Conservation (phyloP, 257 asterid genomes). For the Capsicum baccatum region DNA sequence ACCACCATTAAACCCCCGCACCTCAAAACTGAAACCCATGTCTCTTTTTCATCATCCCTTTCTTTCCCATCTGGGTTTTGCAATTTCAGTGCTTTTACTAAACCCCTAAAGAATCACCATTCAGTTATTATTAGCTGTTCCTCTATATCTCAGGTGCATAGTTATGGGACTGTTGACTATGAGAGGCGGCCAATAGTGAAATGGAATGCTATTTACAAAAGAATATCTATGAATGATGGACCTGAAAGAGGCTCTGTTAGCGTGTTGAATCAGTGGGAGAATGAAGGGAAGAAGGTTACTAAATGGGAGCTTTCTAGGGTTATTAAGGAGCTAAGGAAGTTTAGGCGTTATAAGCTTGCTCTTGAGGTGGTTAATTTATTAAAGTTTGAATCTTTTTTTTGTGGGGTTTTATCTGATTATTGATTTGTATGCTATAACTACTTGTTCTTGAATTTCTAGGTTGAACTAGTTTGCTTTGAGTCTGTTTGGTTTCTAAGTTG, state of each 20-base stretch:
- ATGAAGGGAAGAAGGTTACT: slow-evolving; percentile 59
- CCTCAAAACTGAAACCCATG: slow-evolving; percentile 32
- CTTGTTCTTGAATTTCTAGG: neutral
- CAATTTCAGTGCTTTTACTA: slow-evolving; percentile 35
- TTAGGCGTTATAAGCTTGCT: slow-evolving; percentile 68
- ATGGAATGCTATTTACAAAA: slow-evolving; percentile 72
- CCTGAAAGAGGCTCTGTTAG: slow-evolving; percentile 55
- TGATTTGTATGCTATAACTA: neutral
- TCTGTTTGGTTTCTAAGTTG: neutral
- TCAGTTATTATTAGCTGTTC: slow-evolving; percentile 50
- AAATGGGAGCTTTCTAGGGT: slow-evolving; percentile 80
- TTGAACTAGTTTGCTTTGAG: neutral
- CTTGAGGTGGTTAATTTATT: slow-evolving; percentile 62
- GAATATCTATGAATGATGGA: slow-evolving; percentile 55
- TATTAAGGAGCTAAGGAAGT: slow-evolving; percentile 87
- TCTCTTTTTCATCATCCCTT: slow-evolving; percentile 35
- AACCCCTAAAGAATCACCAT: slow-evolving; percentile 42
- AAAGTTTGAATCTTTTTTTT: neutral
- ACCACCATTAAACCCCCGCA: slow-evolving; percentile 45
- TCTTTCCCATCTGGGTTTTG: slow-evolving; percentile 58
- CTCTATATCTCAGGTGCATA: slow-evolving; percentile 58
- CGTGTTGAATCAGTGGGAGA: slow-evolving; percentile 78
- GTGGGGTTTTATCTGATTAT: neutral
- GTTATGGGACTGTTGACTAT: slow-evolving; percentile 63
- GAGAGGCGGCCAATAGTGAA: slow-evolving; percentile 62